Base-by-base conservation (phyloP, 768 basidiomycete species). In the Hypsizygus marmoreus region DNA sequence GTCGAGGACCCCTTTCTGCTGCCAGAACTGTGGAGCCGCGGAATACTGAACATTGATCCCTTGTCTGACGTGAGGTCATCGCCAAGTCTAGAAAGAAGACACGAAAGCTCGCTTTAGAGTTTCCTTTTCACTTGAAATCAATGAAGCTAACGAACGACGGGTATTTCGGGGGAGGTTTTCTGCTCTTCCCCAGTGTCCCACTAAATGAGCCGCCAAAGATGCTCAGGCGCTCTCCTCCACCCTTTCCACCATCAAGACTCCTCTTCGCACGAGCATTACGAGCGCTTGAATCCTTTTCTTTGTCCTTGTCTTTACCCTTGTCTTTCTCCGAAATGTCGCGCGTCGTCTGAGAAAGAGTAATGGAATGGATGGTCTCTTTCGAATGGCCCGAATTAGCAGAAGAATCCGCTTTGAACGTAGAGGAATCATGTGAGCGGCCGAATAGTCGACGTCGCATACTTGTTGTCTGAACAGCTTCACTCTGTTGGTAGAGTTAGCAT, bases 91-190 rank as follows among this genome's bases (percentile, higher is more conserved):
- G 29, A 29, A n/a, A 19, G 16, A 43, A 45, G 40, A 33, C 22
- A 37, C 13, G 38, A 31, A 20, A 11, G 6, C 17, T 51, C 26
- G 36, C 24, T 22, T 17, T 13, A 14, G 14, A 14, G 22, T 13
- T 14, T 4, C 25, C 9, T 32, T 34, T 39, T n/a, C 6, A 22
- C 17, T 25, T 9, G 31, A 42, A 53, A 40, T 34, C n/a, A n/a
- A 41, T 25, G 46, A 55, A 52, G 36, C 24, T 8, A 14, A 73
- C 84, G 57, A 59, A 86, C 86, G 70, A 57, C 17, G 82, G 79
- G 53, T 82, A 83, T 64, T 79, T 79, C 13, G 91, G 91, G 0
- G 91, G 76, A 0, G 93, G 93, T 62, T 97, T 95, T 53, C 93
- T 70, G 30, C 72, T 68, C 62, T 85, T 86, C 22, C 82, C 80